Evolutionary conservation across 176 grass and related monocot species (phyloP).

Genomic region (Bolboschoenus planiculmis): DNA sequence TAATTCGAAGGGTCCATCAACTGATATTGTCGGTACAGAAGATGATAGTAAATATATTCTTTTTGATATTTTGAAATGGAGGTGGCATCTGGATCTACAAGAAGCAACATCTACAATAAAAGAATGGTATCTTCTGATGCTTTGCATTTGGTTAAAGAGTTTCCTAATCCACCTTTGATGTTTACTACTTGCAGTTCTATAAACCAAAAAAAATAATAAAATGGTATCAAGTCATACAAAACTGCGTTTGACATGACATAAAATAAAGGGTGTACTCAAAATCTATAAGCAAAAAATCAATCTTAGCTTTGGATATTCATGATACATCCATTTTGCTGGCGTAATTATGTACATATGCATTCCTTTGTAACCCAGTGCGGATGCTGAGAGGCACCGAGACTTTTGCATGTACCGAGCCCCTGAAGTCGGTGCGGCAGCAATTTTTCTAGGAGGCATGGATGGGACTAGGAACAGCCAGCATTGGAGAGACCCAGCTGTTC

Average conservation of each 20-base stretch:
- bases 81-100: slow-evolving; percentile 67
- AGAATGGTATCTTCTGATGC: slow-evolving; percentile 51
- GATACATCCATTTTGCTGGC: neutral
- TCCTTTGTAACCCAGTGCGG: slow-evolving; percentile 40
- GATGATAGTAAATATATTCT: slow-evolving; percentile 80
- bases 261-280: neutral
- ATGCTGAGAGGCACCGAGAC: slow-evolving; percentile 46
- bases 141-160: slow-evolving; percentile 1
- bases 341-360: neutral
- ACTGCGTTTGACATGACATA: neutral
- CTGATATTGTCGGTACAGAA: slow-evolving; percentile 43
- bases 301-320: neutral
- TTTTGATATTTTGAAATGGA: slow-evolving; percentile 76
- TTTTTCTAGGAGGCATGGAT: slow-evolving; percentile 84
- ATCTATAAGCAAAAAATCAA: neutral
- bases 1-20: slow-evolving; percentile 43
- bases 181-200: neutral
- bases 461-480: slow-evolving; percentile 58
- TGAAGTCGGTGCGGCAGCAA: slow-evolving; percentile 87
- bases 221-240: neutral
- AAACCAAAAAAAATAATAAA: neutral
- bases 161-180: neutral
- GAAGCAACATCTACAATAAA: slow-evolving; percentile 35
- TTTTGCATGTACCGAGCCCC: slow-evolving; percentile 52
- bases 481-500: slow-evolving; percentile 54